Base-by-base conservation (phyloP, 1,284 basidiomycete species). In the Erythrobasidium hasegawianum region DNA sequence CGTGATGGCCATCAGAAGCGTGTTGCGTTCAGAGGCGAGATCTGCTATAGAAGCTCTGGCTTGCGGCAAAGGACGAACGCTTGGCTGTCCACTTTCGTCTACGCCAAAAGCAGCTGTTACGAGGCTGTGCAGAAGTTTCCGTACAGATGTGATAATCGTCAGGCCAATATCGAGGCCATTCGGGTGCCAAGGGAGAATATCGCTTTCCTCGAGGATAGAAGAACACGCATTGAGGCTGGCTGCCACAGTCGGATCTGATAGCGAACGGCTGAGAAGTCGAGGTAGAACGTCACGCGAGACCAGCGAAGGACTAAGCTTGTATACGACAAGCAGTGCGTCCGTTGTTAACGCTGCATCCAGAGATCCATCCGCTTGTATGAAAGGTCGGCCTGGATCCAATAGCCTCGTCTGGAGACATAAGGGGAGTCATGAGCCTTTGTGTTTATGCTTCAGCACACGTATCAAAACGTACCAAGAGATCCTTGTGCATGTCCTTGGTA, bases 401-500 rank as follows among this genome's bases (percentile, higher is more conserved):
- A 57, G 38, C 26, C 62, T 24, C 18, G 29, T 58, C 24, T 38
- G 55, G 7, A 5, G 14, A 47, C 43, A 4, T 7, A 5, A 47
- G 43, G n/a, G 16, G 16, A 11, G 33, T 33, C 4, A 33, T 4
- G 4, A 33, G 4, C 33, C 11, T 11, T 5, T 33, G 14, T 47
- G 43, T 16, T 4, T 33, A 33, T n/a, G 40, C 4, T 47, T 47
- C 5, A n/a, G 43, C n/a, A n/a, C 43, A 47, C 8, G 43, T 24
- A 16, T 4, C 16, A 7, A 16, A 24, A 16, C 22, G 5, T 24
- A 47, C 43, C 14, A 47, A 14, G 7, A 65, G 33, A 27, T 65
- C 62, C n/a, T n/a, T 18, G 29, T 53, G 38, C 62, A 57, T 65
- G n/a, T 65, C 62, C 14, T 57, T 33, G 16, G 56, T 56, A n/a